Percentiles rank a stretch among this genome's conserved stretches.
Conservation (phyloP, 192 early-diverging fungal genomes). For the Umbelopsis sp. region DNA sequence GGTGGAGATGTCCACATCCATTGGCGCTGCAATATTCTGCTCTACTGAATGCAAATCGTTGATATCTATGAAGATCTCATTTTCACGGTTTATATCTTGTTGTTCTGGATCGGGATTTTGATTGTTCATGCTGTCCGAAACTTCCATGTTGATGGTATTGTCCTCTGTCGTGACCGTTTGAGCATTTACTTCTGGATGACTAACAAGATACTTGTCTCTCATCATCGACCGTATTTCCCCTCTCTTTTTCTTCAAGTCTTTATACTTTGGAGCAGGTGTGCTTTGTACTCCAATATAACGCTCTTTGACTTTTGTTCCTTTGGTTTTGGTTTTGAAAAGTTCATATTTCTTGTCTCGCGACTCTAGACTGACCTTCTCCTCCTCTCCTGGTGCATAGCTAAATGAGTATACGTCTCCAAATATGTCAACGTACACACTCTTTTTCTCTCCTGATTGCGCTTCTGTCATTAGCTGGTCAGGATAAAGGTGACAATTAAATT, state of each 20-base stretch:
- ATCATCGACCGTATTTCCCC: neutral
- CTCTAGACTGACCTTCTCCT: neutral
- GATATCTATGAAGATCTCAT: too few species aligned
- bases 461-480: neutral
- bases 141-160: too few species aligned
- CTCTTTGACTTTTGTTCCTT: slow-evolving; percentile 10
- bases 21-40: too few species aligned
- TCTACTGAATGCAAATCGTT: too few species aligned
- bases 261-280: neutral
- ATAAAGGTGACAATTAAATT: slow-evolving; percentile 25
- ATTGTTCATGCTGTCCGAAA: too few species aligned
- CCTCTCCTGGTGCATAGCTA: slow-evolving; percentile 22
- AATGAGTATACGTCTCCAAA: slow-evolving; percentile 5
- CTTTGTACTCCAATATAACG: slow-evolving; percentile 8
- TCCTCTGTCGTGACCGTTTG: too few species aligned
- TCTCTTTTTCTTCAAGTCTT: neutral
- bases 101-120: too few species aligned
- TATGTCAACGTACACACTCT: slow-evolving; percentile 12
- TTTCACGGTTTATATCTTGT: too few species aligned
- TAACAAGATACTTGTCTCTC: neutral
- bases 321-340: neutral
- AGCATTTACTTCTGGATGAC: neutral
- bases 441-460: neutral
- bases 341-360: neutral
- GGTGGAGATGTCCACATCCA: too few species aligned